Percentiles rank a stretch among this genome's conserved stretches.
These are phyloP conservation scores for Saturnispora dispora DNA, from an alignment of 805 yeast species.

Conservation along the genomic window DNA sequence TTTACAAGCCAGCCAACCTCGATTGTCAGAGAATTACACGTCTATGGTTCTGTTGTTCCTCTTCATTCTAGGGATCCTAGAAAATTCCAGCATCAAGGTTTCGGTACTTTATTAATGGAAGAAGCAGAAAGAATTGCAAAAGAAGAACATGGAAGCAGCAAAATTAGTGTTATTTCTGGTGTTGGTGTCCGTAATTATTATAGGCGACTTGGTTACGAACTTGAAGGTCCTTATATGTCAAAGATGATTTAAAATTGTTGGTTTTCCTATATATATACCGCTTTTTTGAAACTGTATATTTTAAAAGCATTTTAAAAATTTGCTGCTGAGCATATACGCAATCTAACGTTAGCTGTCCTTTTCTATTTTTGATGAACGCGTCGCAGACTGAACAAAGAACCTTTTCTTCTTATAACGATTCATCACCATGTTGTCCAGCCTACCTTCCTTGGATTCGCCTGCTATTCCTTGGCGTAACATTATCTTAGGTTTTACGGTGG, in stretches of 20 bases:
- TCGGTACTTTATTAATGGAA: conserved; percentile 95
- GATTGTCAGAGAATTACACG: conserved; percentile 93
- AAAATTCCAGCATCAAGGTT: conserved; percentile 98
- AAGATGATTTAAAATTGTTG: conserved; percentile 27
- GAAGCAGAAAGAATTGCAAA: conserved; percentile 94
- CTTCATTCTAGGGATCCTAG: conserved; percentile 93
- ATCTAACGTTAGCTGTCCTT: not conserved
- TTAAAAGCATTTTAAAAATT: not conserved
- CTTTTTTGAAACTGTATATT: not conserved
- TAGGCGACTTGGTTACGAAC: conserved; percentile 78
- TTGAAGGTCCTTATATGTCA: conserved; percentile 99
- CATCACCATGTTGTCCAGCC: not conserved
- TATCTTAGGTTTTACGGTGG: conserved; percentile 63
- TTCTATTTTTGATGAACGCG: not conserved
- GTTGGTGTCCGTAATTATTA: conserved; percentile 97
- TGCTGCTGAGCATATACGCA: not conserved
- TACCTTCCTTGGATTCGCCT: conserved; percentile 43
- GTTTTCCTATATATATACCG: not conserved
- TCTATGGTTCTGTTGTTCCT: conserved; percentile 96
- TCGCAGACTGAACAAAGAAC: not conserved
- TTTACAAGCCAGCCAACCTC: conserved; percentile 78
- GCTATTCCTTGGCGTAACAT: conserved; percentile 73
- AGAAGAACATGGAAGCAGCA: conserved; percentile 88
- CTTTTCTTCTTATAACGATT: not conserved
- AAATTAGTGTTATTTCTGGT: conserved; percentile 91